Base-by-base conservation (phyloP, 306 rosid genomes). In the Vicia faba region DNA sequence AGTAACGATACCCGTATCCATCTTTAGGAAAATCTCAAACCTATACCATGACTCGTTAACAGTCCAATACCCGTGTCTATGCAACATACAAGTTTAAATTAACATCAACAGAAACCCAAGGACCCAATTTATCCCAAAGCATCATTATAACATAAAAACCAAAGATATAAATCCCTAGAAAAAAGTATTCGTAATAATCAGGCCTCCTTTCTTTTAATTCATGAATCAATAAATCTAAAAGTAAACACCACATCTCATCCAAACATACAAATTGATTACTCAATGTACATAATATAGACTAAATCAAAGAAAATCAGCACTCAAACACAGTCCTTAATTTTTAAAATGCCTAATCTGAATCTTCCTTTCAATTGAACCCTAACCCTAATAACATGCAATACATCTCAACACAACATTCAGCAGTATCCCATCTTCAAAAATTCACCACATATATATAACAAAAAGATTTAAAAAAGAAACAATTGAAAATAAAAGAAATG, bases 331-430 rank as follows among this genome's bases (percentile, higher is more conserved):
- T 51, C 13, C 8, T 4, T 3, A 23, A 1, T 11, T 54, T 26
- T 25, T n/a, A 12, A 50, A 26, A 48, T 7, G 11, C 0, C 11
- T 5, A 29, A 51, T 51, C 31, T 51, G 25, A 20, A 51, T 20
- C 15, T 20, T 51, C 8, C 33, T 10, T 55, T 55, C 19, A 55
- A 55, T 55, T 12, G 11, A 55, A 55, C 61, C 61, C 61, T 26
- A 55, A 26, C 18, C 11, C n/a, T 3, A 26, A 13, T 13, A 26
- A 55, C 61, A 55, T 55, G 38, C 39, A 55, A 51, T 51, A 51
- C n/a, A 53, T 11, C 58, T 8, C 2, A 51, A 51, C 8, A 11
- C 33, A 53, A 1, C 15, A 23, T 8, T 18, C 8, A 49, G 28
- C 4, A 49, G 28, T 3, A 7, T 14, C 53, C 14, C 15, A 20